Percentiles rank a stretch among this genome's conserved stretches.
Conservation (phyloP, 1,284 basidiomycete genomes). For the Cryptococcus deneoformans region DNA sequence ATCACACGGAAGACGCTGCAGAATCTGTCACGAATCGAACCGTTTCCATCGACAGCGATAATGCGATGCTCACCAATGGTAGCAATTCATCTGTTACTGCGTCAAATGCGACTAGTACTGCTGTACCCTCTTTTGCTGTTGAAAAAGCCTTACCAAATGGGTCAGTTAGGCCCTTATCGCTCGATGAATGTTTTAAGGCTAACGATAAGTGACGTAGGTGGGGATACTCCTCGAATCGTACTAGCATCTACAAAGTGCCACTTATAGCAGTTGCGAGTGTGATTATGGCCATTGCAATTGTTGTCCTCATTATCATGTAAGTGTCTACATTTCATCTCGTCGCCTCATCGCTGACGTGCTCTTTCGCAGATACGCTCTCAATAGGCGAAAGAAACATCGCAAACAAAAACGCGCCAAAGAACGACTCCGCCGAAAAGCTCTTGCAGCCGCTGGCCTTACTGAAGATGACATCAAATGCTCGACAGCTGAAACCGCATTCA, state of each 20-base stretch:
- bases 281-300: constrained; percentile 41
- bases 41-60: neutral
- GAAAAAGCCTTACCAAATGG: constrained; percentile 26
- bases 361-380: constrained; percentile 28
- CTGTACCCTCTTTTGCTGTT: constrained; percentile 19
- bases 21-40: neutral
- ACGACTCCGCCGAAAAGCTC: constrained; percentile 35
- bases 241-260: constrained; percentile 43
- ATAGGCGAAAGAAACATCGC: constrained; percentile 37
- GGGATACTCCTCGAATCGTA: constrained; percentile 34
- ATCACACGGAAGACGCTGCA: constrained; percentile 6
- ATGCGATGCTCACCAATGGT: too few relatives aligned
- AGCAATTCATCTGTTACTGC: too few relatives aligned
- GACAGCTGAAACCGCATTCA: constrained; percentile 23
- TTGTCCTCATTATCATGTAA: constrained; percentile 39
- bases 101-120: neutral
- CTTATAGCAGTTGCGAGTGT: constrained; percentile 45
- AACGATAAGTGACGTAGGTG: constrained; percentile 19
- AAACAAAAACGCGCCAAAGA: constrained; percentile 37
- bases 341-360: neutral
- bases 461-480: constrained; percentile 27
- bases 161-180: constrained; percentile 9
- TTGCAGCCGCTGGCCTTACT: constrained; percentile 37
- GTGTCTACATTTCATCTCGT: constrained; percentile 8
- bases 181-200: constrained; percentile 1